phyloP scores from a whole-genome alignment of 345 rosid species.

The Populus davidiana region DNA sequence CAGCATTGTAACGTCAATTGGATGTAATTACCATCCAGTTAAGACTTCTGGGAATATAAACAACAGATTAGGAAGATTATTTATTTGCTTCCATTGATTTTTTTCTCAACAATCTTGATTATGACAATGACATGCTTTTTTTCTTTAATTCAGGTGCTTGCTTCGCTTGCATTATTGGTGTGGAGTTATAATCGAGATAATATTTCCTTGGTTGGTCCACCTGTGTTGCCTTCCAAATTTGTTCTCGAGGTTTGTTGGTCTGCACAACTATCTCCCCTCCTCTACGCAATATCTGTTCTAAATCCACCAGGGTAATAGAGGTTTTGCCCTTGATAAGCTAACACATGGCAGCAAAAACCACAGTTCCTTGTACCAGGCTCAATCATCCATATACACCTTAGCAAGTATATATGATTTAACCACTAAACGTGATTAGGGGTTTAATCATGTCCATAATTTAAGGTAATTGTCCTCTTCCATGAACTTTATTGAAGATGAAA shows the following conservation, averaged over 20 bases:
- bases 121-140: background rate
- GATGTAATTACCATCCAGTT: slow-evolving; percentile 1
- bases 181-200: background rate
- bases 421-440: background rate
- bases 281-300: background rate
- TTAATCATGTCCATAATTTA: slow-evolving; percentile 2
- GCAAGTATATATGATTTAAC: background rate
- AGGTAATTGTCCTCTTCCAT: background rate
- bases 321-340: background rate
- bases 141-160: slow-evolving; percentile 3
- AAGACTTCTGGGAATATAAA: background rate
- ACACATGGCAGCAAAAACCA: slow-evolving; percentile 9
- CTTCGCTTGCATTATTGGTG: slow-evolving; percentile 28
- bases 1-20: slow-evolving; percentile 12
- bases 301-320: background rate
- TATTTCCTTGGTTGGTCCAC: slow-evolving; percentile 21
- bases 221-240: slow-evolving; percentile 18
- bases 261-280: background rate
- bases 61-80: background rate
- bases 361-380: background rate
- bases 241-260: slow-evolving; percentile 8
- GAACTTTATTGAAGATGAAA: background rate
- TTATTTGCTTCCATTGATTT: background rate
- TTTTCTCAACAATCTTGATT: background rate
- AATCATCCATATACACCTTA: background rate